Base-by-base conservation (phyloP, 495 filamentous ascomycete species). In the Penicillium odoratum region DNA sequence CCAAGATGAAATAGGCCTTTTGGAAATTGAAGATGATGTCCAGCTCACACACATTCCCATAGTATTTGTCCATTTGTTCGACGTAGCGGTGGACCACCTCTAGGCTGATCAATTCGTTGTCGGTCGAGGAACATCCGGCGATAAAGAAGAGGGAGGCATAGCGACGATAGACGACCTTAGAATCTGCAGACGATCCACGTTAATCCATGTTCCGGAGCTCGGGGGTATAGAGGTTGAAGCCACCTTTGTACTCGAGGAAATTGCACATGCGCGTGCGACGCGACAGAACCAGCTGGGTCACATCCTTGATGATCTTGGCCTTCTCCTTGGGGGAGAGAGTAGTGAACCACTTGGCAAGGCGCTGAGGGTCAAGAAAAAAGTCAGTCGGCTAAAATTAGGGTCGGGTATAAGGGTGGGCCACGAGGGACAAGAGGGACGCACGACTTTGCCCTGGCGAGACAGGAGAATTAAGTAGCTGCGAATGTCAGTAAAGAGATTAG, bases 31-130 rank as follows among this genome's bases (percentile, higher is more conserved):
- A 99, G 67, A 98, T 97, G 69, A 98, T 94, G 67, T 98, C 94
- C 62, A 98, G 80, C 79, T 99, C 95, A 85, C 94, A 99, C 56
- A 99, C 94, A 75, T 99, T 99, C 72, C 94, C 94, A 71, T 99
- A 99, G 81, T 98, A 99, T 72, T 98, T 99, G 82, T 99, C 94
- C 94, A 98, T 99, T 78, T 98, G 94, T 74, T 99, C 94, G 49
- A 98, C 94, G 72, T 97, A 98, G 64, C 94, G 91, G 76, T 99
- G 94, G 48, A 99, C 93, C 70, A 98, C 91, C 73, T 99, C 94
- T 62, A 99, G 88, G 33, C 91, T 96, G 72, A 98, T 97, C 73
- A 99, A 79, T 69, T 99, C 94, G 78, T 99, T 99, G 69, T 98
- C 94, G 51, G 88, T 91, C 15, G 92, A 90, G 31, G 90, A 86